Evolutionary conservation across 495 filamentous ascomycete genomes (phyloP), one percentile per base, ranked within the genome.

Genomic region (Baudoinia panamericana): DNA sequence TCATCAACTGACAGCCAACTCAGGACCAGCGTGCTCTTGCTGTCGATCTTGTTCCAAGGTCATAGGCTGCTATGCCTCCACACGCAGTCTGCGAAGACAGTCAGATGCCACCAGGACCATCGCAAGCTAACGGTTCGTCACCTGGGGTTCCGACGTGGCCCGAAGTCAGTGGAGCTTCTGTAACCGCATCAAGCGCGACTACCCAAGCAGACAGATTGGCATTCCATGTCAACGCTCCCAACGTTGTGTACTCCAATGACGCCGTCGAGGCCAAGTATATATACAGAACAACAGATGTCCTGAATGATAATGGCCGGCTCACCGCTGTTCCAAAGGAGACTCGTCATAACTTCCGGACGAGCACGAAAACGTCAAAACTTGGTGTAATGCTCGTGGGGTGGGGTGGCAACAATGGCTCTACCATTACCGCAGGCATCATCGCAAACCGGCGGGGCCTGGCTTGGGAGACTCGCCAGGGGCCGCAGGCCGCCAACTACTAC

Each of bases 391-490:
- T 97, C 56, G 92, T 96, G 46, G 90, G 90, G 46, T 90, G 77
- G 83, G 90, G 90, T 65, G 90, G 90, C 55, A 97, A 97, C 77
- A 96, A 97, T 59, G 90, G 90, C 55, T 80, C 84, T 48, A 97
- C 90, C 48, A 84, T 96, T 43, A 96, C 92, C 37, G 90, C 90
- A 47, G 92, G 90, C 62, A 93, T 97, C 62, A 72, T 97, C 57
- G 90, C 86, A 62, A 97, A 97, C 65, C 82, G 82, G 59, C 80
- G 80, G 52, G 69, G 72, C 28, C 73, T 96, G 39, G 67, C 68
- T 42, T 97, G 90, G 90, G 84, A 93, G 43, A 94, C 90, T 49
- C 84, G 84, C 56, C 82, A 93, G 63, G 90, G 87, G 29, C 65
- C 70, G 44, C 84, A 73, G 45, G 63, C 70, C 34, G 80, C 90